Conservation (phyloP, 805 yeast species). For the Teunomyces gatunensis region DNA sequence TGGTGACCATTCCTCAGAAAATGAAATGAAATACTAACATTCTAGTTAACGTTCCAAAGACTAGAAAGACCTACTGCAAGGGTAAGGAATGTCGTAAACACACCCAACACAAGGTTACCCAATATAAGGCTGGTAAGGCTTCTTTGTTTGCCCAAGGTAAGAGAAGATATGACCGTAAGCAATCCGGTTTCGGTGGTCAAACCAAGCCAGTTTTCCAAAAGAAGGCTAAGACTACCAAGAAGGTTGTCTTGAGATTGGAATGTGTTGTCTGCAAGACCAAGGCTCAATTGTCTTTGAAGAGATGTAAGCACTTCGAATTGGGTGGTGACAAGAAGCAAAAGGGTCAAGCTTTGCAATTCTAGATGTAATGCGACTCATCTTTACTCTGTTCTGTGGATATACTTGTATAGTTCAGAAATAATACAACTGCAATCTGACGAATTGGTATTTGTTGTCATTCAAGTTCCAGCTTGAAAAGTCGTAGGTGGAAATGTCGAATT, state of each 20-base stretch:
- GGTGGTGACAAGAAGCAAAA: constrained; percentile 99
- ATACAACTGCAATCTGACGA: constrained; percentile 1
- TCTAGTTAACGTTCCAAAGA: constrained; percentile 99
- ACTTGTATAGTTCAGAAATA: constrained; percentile 4
- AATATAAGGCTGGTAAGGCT: constrained; percentile 99
- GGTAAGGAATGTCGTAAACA: constrained; percentile 99
- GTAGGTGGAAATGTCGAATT: too few relatives aligned
- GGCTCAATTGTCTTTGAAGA: constrained; percentile 96
- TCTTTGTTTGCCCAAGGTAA: constrained; percentile 99
- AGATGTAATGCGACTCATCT: constrained; percentile 28
- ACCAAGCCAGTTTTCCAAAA: constrained; percentile 99
- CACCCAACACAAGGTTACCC: constrained; percentile 99
- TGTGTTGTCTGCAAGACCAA: constrained; percentile 98
- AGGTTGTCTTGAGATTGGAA: constrained; percentile 98
- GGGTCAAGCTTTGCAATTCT: constrained; percentile 99
- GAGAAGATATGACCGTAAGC: constrained; percentile 99
- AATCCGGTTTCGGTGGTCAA: constrained; percentile 99
- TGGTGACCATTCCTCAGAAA: background rate
- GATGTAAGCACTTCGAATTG: constrained; percentile 99
- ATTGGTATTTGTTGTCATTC: background rate
- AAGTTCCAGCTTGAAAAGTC: background rate
- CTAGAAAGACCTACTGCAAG: constrained; percentile 99
- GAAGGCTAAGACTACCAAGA: constrained; percentile 99
- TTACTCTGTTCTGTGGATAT: constrained; percentile 4
- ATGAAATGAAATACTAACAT: constrained; percentile 18